These are phyloP conservation scores for Calonectria henricotiae DNA, from an alignment of 2,329 filamentous ascomycete species.

Conservation along the genomic window DNA sequence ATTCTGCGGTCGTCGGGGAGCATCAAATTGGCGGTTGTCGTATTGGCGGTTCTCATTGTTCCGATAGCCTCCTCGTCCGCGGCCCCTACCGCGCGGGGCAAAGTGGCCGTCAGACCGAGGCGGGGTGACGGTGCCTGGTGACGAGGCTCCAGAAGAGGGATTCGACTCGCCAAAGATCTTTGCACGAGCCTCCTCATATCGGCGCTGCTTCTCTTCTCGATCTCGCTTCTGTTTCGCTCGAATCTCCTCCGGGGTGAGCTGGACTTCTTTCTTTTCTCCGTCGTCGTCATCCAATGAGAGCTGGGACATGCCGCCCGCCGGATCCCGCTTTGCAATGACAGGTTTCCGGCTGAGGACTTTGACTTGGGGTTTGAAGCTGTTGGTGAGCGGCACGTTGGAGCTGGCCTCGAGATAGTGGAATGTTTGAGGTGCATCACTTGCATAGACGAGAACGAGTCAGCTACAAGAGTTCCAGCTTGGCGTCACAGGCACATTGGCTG, in stretches of 20 bases:
- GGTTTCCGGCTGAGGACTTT: conserved; percentile 91
- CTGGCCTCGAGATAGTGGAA: conserved; percentile 82
- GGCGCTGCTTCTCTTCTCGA: conserved; percentile 89
- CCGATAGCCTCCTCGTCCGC: conserved; percentile 61
- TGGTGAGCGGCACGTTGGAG: conserved; percentile 73
- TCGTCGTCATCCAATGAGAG: conserved; percentile 67
- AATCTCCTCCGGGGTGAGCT: conserved; percentile 82
- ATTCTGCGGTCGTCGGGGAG: conserved; percentile 49
- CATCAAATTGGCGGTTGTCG: conserved; percentile 54
- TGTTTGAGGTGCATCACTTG: conserved; percentile 81
- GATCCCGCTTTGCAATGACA: conserved; percentile 73
- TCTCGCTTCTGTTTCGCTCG: conserved; percentile 84
- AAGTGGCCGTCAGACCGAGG: conserved; percentile 62
- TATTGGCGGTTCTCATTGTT: conserved; percentile 55
- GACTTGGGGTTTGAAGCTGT: conserved; percentile 85
- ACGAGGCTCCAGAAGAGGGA: conserved; percentile 72
- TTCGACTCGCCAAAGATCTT: conserved; percentile 84
- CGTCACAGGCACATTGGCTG: not conserved
- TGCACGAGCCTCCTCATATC: conserved; percentile 90
- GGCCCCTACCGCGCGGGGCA: conserved; percentile 64
- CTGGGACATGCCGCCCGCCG: conserved; percentile 65
- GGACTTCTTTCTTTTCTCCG: conserved; percentile 75
- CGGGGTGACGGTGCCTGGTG: conserved; percentile 74
- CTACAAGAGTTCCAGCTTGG: conserved; percentile 33
- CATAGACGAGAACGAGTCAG: conserved; percentile 9